Evolutionary conservation across 2,329 filamentous ascomycete genomes (phyloP).

Genomic region (Sclerotinia minor): DNA sequence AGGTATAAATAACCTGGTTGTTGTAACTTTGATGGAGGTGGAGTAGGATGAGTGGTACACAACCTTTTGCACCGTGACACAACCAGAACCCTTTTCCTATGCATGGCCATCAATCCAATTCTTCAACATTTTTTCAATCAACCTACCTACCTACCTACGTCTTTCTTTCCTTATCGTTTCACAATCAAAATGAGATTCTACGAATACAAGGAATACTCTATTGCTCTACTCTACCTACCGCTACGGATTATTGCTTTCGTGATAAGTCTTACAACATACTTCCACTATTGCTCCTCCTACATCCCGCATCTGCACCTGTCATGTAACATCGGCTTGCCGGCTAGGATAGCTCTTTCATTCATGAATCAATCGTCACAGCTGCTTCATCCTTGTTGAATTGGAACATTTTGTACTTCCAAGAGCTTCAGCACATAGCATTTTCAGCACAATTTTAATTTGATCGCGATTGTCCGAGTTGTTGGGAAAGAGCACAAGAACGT

Average conservation of each 20-base stretch:
- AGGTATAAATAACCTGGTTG: no score
- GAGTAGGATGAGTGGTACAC: no score
- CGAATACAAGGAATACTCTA: background rate
- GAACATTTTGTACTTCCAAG: background rate
- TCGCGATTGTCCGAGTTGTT: conserved; percentile 1
- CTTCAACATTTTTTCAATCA: no score
- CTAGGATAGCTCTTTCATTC: background rate
- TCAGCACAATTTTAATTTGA: conserved; percentile 3
- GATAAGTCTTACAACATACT: no score
- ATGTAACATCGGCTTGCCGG: conserved; percentile 14
- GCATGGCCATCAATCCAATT: no score
- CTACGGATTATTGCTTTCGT: background rate
- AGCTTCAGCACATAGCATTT: background rate
- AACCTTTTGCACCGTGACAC: no score
- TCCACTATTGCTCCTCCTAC: background rate
- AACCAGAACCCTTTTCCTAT: no score
- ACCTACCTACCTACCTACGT: no score
- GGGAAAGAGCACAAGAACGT: conserved; percentile 11
- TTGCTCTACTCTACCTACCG: background rate
- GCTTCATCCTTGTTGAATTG: background rate
- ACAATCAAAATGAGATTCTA: background rate
- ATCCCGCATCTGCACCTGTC: background rate
- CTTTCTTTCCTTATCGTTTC: background rate
- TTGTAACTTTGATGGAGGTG: no score
- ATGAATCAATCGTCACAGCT: no score